Percentiles rank a stretch among this genome's conserved stretches.
phyloP scores from a whole-genome alignment of 2,329 filamentous ascomycete species.

The Fusarium setosum region DNA sequence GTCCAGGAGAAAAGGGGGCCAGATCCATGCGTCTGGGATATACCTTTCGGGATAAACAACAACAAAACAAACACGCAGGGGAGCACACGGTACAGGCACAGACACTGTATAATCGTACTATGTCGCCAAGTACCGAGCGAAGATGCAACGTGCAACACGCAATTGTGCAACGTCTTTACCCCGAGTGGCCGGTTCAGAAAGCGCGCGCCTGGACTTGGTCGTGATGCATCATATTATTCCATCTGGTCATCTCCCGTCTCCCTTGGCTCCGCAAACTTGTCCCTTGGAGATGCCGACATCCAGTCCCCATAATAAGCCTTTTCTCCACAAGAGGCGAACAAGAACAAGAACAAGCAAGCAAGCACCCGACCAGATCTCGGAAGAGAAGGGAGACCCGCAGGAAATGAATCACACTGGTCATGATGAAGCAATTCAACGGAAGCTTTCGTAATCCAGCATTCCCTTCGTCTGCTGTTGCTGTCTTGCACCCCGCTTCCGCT shows the following conservation, averaged over 20 bases:
- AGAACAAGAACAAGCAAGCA: background rate
- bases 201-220: constrained; percentile 10
- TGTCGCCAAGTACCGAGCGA: constrained; percentile 14
- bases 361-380: constrained; percentile 1
- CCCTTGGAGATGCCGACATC: constrained; percentile 3
- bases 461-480: background rate
- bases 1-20: constrained; percentile 2
- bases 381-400: background rate
- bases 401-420: background rate
- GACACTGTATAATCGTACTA: background rate
- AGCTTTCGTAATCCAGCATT: constrained; percentile 6
- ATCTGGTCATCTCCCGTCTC: background rate
- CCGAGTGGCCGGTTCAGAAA: constrained; percentile 24
- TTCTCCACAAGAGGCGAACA: background rate
- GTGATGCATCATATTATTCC: background rate
- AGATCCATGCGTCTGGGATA: background rate
- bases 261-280: background rate
- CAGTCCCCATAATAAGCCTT: background rate
- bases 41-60: constrained; percentile 27
- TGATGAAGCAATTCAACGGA: background rate
- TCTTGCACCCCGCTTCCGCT: constrained; percentile 1
- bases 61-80: constrained; percentile 26
- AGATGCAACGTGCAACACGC: constrained; percentile 12
- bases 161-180: constrained; percentile 15
- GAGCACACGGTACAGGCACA: background rate